phyloP scores from a whole-genome alignment of 73 alveolate species.

The Symbiodinium natans region DNA sequence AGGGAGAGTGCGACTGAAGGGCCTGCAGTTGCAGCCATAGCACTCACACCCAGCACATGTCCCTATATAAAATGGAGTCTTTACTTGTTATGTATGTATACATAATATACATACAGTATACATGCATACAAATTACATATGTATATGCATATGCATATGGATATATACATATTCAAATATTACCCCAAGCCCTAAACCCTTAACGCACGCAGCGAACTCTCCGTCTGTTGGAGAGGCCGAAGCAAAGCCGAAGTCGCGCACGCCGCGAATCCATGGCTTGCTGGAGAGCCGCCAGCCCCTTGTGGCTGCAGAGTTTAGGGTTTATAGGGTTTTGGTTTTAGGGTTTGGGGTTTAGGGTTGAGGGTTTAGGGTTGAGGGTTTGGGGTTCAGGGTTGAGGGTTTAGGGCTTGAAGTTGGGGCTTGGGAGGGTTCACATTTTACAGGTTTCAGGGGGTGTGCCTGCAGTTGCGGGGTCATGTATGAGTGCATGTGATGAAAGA shows the following conservation, averaged over 20 bases:
- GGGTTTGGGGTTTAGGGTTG: not conserved
- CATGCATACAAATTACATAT: not conserved
- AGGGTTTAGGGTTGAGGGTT: not conserved
- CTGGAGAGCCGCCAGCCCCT: not conserved
- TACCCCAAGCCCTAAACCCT: not conserved
- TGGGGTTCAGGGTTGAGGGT: too few relatives aligned
- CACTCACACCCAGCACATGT: too few relatives aligned
- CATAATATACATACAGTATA: not conserved
- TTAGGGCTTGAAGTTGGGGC: too few relatives aligned
- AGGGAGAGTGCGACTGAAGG: too few relatives aligned
- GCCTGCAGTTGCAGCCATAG: too few relatives aligned
- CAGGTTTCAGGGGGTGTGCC: too few relatives aligned
- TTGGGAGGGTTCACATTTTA: too few relatives aligned
- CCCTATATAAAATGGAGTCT: too few relatives aligned
- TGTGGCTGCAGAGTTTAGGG: not conserved
- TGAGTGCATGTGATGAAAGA: too few relatives aligned
- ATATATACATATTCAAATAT: too few relatives aligned
- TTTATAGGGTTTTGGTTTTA: not conserved
- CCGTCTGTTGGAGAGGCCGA: not conserved
- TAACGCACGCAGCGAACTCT: not conserved
- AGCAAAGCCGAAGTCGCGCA: constrained; percentile 13
- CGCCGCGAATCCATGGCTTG: constrained; percentile 2
- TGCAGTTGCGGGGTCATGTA: too few relatives aligned
- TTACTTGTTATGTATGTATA: too few relatives aligned
- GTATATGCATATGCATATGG: not conserved